Evolutionary conservation across 805 yeast genomes (phyloP), one percentile per base, ranked within the genome.

Genomic region (Candida maltosa): DNA sequence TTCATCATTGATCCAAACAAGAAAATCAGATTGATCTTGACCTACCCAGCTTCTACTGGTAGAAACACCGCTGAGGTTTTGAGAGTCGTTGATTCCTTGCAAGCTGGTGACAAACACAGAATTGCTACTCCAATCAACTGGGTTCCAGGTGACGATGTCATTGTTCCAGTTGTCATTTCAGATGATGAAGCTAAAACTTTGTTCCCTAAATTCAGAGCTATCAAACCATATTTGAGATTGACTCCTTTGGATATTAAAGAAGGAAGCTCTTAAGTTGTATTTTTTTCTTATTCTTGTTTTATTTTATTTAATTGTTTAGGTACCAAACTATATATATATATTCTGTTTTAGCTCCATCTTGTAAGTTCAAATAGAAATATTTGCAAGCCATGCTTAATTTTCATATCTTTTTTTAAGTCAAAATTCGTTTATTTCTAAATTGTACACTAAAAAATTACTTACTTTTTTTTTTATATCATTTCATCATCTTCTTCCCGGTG

Each of bases 21-120:
- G 77, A 88, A 83, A 67, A 80, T 89, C 56, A 81, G 96, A 69
- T 73, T 87, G 56, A 80, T 83, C 47, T 64, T 89, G 70, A 76
- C 91, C 16, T 88, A 88, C 73, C 97, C 97, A 39, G 93, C 96
- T 41, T 83, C 95, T 30, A 80, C 86, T 42, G 97, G 97, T 60
- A 84, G 97, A 75, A 88, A 89, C 80, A 76, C 95, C 43, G 76
- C 85, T 39, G 97, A 88, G 73, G 91, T 88, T 24, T 73, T 89
- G 62, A 83, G 97, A 69, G 95, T 84, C 38, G 68, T 88, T 46
- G 96, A 87, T 60, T 84, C 95, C 36, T 70, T 88, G 60, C 96
- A 87, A 71, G 69, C 79, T 45, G 86, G 87, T 51, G 96, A 89
- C 65, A 73, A 76, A 57, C 70, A 77, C 65, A 86, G 91, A 54